Evolutionary conservation across 345 rosid genomes (phyloP).

Genomic region (Hevea brasiliensis): DNA sequence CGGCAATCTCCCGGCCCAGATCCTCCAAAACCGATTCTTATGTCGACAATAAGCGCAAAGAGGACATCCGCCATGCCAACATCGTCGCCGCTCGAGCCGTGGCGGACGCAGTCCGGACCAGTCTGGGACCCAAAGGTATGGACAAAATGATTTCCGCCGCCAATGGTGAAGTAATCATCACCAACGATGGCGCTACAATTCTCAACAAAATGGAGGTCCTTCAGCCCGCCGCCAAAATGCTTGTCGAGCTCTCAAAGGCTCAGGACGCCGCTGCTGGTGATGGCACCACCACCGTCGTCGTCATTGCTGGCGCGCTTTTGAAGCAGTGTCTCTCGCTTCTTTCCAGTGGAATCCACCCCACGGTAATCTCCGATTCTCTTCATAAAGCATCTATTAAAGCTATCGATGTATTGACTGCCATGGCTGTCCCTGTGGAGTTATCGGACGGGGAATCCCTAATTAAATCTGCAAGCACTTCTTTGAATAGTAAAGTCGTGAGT

Average conservation of each 20-base stretch:
- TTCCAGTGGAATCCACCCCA: conserved; percentile 84
- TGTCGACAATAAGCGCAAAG: conserved; percentile 91
- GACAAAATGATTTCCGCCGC: conserved; percentile 96
- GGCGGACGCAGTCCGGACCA: conserved; percentile 84
- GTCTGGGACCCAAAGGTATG: conserved; percentile 94
- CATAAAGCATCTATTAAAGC: conserved; percentile 72
- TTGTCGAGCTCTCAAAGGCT: conserved; percentile 90
- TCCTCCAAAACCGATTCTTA: conserved; percentile 80
- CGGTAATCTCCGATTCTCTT: conserved; percentile 92
- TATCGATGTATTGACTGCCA: conserved; percentile 78
- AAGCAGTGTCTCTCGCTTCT: conserved; percentile 72
- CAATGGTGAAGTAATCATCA: conserved; percentile 89
- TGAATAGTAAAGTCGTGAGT: conserved; percentile 96
- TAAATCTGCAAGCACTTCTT: conserved; percentile 86
- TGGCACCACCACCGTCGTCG: conserved; percentile 96
- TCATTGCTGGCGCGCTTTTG: conserved; percentile 87
- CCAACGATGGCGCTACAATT: conserved; percentile 98
- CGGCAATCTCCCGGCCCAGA: conserved; percentile 40
- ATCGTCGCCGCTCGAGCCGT: conserved; percentile 81
- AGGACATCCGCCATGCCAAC: conserved; percentile 82
- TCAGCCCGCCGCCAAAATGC: conserved; percentile 98
- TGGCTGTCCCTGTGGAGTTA: conserved; percentile 95
- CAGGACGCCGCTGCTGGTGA: conserved; percentile 97
- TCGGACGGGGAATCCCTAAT: conserved; percentile 78
- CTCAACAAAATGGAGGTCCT: conserved; percentile 94